Evolutionary conservation across 495 filamentous ascomycete species (phyloP).

Genomic region (Aspergillus ostianus): DNA sequence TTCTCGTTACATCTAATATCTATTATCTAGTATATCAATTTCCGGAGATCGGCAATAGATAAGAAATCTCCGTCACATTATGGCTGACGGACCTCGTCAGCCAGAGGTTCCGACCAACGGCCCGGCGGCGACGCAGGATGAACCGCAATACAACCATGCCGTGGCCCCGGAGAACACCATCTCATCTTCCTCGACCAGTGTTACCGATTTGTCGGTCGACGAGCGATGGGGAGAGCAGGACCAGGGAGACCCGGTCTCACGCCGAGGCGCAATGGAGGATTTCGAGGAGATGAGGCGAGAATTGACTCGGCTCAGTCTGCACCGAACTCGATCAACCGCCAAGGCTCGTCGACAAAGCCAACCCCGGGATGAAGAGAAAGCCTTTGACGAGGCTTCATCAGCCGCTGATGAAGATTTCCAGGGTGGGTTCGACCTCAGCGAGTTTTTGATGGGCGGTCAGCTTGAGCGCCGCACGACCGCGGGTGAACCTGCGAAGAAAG

Average conservation of each 20-base stretch:
- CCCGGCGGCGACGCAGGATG: neutral
- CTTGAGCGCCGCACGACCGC: constrained; percentile 71
- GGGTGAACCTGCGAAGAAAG: constrained; percentile 72
- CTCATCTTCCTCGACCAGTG: constrained; percentile 18
- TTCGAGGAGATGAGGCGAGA: constrained; percentile 66
- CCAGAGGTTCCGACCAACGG: constrained; percentile 5
- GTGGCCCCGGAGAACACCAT: constrained; percentile 15
- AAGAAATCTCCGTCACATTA: neutral
- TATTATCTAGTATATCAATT: constrained; percentile 4
- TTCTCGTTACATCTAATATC: constrained; percentile 4
- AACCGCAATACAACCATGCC: constrained; percentile 7
- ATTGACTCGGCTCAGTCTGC: constrained; percentile 57
- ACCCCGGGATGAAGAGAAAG: constrained; percentile 37
- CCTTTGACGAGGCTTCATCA: constrained; percentile 26
- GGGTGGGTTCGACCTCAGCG: constrained; percentile 65
- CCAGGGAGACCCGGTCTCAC: constrained; percentile 60
- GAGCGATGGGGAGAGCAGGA: constrained; percentile 79
- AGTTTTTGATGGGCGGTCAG: constrained; percentile 76
- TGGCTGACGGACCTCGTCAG: constrained; percentile 14
- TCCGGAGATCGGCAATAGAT: neutral
- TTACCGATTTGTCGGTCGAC: constrained; percentile 30
- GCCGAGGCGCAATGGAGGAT: constrained; percentile 65
- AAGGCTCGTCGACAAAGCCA: constrained; percentile 30
- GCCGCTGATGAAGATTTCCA: constrained; percentile 38
- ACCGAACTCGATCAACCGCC: constrained; percentile 41